Evolutionary conservation across 176 grass and related monocot species (phyloP).

Genomic region (Elymus sibiricus): DNA sequence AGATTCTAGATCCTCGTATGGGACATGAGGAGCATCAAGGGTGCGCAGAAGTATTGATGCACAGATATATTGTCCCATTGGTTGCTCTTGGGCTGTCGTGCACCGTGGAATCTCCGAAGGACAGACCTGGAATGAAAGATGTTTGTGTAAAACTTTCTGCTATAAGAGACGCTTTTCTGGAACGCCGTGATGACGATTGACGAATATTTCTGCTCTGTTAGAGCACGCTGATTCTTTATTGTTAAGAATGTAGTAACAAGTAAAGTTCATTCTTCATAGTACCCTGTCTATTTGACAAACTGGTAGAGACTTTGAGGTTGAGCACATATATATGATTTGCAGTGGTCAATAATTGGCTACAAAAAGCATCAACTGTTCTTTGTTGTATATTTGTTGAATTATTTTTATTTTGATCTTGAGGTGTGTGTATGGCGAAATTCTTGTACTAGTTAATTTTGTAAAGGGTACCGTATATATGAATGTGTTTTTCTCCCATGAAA

Average conservation of each 20-base stretch:
- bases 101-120: constrained; percentile 18
- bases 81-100: constrained; percentile 21
- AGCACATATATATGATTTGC: neutral
- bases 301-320: neutral
- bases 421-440: neutral
- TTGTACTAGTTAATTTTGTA: neutral
- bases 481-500: no score
- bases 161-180: constrained; percentile 5
- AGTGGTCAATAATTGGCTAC: neutral
- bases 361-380: neutral
- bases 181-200: neutral
- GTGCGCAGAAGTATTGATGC: neutral
- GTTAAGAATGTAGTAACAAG: neutral
- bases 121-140: constrained; percentile 28
- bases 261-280: neutral
- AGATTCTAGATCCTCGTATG: constrained; percentile 28
- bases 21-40: neutral
- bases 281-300: neutral
- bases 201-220: neutral
- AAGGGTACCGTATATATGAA: no score
- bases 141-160: constrained; percentile 16
- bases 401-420: neutral
- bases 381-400: neutral
- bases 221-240: neutral
- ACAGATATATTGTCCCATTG: constrained; percentile 3